Evolutionary conservation across 306 rosid genomes (phyloP), one percentile per base, ranked within the genome.

Genomic region (Glycyrrhiza uralensis): DNA sequence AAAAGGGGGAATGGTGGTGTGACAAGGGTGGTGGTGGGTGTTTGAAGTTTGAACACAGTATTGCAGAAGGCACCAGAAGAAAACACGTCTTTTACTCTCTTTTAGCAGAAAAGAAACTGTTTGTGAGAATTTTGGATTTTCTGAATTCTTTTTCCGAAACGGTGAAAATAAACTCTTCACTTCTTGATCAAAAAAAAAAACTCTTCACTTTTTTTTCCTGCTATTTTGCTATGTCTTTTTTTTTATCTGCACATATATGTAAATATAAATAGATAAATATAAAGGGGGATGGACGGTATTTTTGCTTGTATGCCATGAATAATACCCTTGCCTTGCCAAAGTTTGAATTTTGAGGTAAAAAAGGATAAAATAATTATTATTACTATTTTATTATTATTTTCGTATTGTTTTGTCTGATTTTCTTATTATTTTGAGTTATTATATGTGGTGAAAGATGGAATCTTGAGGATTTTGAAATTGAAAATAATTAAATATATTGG

Each of bases 331-430:
- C 61, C 17, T 68, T 33, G 11, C 9, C 13, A 1, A 20, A 51
- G 10, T 54, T 49, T 39, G 17, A 66, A 59, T 28, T 72, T 66
- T 72, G 4, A 28, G 65, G 15, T 60, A 33, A 77, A 77, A 77
- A 76, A 39, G 68, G 68, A 56, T 12, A 69, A 64, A 39, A 64
- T 75, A 64, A 24, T 66, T 28, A 47, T 67, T 60, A 77, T 74
- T 56, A 14, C 39, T 17, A 12, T 24, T n/a, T 65, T 64, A 52
- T 45, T 54, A 57, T 57, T 55, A 23, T 75, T 39, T 68, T 47
- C 4, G 2, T 8, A 14, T 7, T 6, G 4, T 0, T 55, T 26
- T 30, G 55, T 36, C 17, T 6, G 69, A 66, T 73, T 73, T 65
- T 76, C 22, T 46, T 22, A 24, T 81, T 66, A 13, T 50, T 77